Conservation (phyloP, 176 grass and related monocot genomes). For the Musa acuminata region DNA sequence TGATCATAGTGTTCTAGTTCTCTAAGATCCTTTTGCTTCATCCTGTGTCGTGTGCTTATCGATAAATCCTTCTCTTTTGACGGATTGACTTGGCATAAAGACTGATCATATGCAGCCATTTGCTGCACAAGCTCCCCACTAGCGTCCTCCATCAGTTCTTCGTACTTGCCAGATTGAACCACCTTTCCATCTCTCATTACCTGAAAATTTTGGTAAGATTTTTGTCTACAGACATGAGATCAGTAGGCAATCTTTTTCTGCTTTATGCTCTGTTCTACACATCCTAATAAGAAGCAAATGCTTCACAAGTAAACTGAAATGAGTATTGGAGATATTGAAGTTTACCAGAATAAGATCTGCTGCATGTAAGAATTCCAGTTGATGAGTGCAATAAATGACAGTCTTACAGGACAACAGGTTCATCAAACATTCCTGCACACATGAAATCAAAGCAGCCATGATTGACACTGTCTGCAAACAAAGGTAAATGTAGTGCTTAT, state of each 20-base stretch:
- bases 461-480: too few relatives aligned
- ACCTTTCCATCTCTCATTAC: constrained; percentile 79
- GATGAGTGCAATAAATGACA: constrained; percentile 77
- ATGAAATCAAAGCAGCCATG: too few relatives aligned
- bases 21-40: constrained; percentile 32
- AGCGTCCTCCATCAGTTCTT: constrained; percentile 50
- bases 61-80: constrained; percentile 28
- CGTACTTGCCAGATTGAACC: constrained; percentile 74
- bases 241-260: not conserved
- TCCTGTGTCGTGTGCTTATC: constrained; percentile 22
- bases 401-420: constrained; percentile 55
- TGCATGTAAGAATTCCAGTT: constrained; percentile 67
- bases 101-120: constrained; percentile 60
- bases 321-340: not conserved
- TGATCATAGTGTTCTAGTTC: constrained; percentile 34
- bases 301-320: too few relatives aligned
- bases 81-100: constrained; percentile 50
- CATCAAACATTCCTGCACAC: constrained; percentile 69
- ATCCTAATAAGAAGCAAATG: too few relatives aligned
- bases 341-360: constrained; percentile 82
- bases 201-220: constrained; percentile 20
- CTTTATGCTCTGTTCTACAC: not conserved
- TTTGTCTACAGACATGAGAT: not conserved
- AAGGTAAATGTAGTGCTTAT: not conserved
- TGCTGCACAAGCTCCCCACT: constrained; percentile 50